Conservation (phyloP, 345 rosid species). For the Durio zibethinus region DNA sequence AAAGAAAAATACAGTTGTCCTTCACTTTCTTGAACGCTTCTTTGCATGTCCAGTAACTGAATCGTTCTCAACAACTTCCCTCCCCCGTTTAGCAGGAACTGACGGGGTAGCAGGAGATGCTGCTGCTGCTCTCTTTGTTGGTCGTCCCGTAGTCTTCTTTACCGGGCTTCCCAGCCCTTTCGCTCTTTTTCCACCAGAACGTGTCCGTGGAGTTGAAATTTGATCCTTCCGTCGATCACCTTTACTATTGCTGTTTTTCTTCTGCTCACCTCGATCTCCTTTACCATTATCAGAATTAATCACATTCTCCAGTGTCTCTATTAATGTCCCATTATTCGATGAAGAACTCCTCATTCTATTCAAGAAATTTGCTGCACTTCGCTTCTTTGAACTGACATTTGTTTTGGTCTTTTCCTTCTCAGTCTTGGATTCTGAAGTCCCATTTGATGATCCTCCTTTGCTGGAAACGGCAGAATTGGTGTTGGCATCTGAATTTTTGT, state of each 20-base stretch:
- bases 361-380: slow-evolving; percentile 46
- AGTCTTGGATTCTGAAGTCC: slow-evolving; percentile 25
- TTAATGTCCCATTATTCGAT: slow-evolving; percentile 17
- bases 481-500: slow-evolving; percentile 14
- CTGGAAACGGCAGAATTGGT: slow-evolving; percentile 5
- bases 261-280: slow-evolving; percentile 31
- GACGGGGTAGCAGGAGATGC: not conserved
- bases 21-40: slow-evolving; percentile 44
- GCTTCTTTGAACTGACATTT: slow-evolving; percentile 32
- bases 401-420: slow-evolving; percentile 29
- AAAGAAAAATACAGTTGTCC: not conserved
- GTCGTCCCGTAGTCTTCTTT: slow-evolving; percentile 20
- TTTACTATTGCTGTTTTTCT: slow-evolving; percentile 27
- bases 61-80: slow-evolving; percentile 37
- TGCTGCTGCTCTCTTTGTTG: slow-evolving; percentile 24
- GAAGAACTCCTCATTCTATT: slow-evolving; percentile 44
- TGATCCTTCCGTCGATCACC: slow-evolving; percentile 19
- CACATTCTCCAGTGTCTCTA: slow-evolving; percentile 25
- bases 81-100: slow-evolving; percentile 22
- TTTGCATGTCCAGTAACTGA: slow-evolving; percentile 30
- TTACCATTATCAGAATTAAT: slow-evolving; percentile 30
- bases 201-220: slow-evolving; percentile 21
- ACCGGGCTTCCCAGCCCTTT: slow-evolving; percentile 25
- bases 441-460: slow-evolving; percentile 28
- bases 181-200: slow-evolving; percentile 15